Evolutionary conservation across 805 yeast genomes (phyloP), one percentile per base, ranked within the genome.

Genomic region (Jamesozyma piceae): DNA sequence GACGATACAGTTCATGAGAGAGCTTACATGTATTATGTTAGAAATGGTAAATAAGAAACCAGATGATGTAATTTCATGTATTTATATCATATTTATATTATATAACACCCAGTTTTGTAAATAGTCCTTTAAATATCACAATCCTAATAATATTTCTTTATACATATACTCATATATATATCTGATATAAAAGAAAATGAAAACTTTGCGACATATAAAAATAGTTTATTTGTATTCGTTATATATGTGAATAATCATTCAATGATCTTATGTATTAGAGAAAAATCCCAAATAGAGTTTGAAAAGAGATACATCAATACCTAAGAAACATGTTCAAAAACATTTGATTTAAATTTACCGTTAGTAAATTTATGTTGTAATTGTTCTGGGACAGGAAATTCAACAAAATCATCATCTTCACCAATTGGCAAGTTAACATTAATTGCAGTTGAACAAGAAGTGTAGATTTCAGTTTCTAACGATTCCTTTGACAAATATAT

Each of bases 1-100:
- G 80, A 81, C 31, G 71, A 77, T 48, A 80, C 79, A 46, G 77
- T 80, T 50, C 97, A 90, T 57, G 92, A 89, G 68, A 78, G 95
- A 63, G 95, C 97, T 33, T 89, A 84, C 72, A 83, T 88, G 92
- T 88, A 81, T 76, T 90, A 90, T 66, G 77, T 77, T 39, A 80
- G 88, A 73, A 79, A 76, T 58, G 85, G 89, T 42, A 69, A 63
- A 59, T 63, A 49, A 48, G 10, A 37, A 11, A 6, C 28, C 11
- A n/a, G n/a, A n/a, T n/a, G n/a, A n/a, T 11, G 28, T 11, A 24
- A 11, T 24, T 6, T 24, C 28, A 24, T 24, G 28, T 24, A 24
- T 24, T 6, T 24, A 24, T 24, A 6, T 11, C 28, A 24, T 24
- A 24, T 24, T 24, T 24, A 24, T 8, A 24, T 8, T 24, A 24